Percentiles rank a stretch among this genome's conserved stretches.
Conservation (phyloP, 2,329 filamentous ascomycete genomes). For the Trichoderma aggressivum region DNA sequence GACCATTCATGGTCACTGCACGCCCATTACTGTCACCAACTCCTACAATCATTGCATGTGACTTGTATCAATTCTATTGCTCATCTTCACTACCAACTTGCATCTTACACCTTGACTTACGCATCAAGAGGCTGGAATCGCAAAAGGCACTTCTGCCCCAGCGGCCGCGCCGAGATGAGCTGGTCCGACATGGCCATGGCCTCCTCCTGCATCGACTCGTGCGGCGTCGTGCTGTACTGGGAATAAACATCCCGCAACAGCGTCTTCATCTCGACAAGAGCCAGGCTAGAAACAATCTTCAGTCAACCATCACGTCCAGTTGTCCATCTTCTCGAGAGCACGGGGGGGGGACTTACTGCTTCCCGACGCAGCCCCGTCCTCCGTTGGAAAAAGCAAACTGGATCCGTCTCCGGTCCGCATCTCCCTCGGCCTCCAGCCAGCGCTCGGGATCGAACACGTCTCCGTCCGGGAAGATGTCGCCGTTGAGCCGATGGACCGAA, state of each 20-base stretch:
- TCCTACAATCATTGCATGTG: neutral
- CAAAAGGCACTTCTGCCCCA: conserved; percentile 57
- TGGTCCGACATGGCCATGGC: conserved; percentile 66
- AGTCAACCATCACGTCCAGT: neutral
- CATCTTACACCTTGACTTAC: neutral
- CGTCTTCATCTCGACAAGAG: conserved; percentile 65
- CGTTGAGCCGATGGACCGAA: conserved; percentile 57
- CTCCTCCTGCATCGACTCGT: conserved; percentile 49
- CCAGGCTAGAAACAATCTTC: conserved; percentile 39
- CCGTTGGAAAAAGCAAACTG: conserved; percentile 66
- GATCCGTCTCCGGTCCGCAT: conserved; percentile 62
- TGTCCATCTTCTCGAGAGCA: neutral
- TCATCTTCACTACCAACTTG: neutral
- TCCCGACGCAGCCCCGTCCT: conserved; percentile 62
- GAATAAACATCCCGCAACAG: conserved; percentile 62
- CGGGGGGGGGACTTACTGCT: conserved; percentile 62
- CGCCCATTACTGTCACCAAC: neutral
- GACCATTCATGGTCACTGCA: neutral
- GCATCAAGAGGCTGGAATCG: conserved; percentile 39
- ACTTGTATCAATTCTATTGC: neutral
- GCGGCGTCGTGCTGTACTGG: conserved; percentile 53
- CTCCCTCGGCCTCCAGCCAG: conserved; percentile 73
- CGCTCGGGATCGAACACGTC: conserved; percentile 76
- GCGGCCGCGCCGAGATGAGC: conserved; percentile 62
- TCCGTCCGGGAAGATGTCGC: conserved; percentile 71